These are phyloP conservation scores for Axilococcus clingmanii DNA, from an alignment of 139 green algal species.

Conservation along the genomic window DNA sequence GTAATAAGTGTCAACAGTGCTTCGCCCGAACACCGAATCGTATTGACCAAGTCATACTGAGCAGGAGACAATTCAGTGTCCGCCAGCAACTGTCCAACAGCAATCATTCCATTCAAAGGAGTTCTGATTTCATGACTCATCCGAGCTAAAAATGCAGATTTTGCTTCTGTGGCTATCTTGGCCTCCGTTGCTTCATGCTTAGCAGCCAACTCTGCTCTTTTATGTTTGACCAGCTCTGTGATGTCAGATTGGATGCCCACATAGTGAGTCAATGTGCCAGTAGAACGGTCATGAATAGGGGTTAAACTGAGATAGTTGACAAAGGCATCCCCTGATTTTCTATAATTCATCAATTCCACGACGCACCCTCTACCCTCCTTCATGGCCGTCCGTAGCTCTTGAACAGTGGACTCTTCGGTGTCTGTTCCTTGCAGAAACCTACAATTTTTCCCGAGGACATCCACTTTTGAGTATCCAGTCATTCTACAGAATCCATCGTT, in stretches of 20 bases:
- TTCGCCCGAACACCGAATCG: conserved; percentile 66
- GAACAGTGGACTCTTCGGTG: conserved; percentile 26
- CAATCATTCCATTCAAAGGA: conserved; percentile 91
- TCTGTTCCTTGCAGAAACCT: conserved; percentile 45
- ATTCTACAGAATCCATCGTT: conserved; percentile 69
- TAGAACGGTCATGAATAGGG: conserved; percentile 50
- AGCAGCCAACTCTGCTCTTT: conserved; percentile 48
- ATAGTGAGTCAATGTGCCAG: conserved; percentile 58
- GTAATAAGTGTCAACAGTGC: conserved; percentile 80
- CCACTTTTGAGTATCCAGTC: conserved; percentile 58
- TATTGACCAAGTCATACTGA: conserved; percentile 71
- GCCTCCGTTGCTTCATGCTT: conserved; percentile 51
- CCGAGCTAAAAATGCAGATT: conserved; percentile 82
- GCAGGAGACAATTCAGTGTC: conserved; percentile 44
- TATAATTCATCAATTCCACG: conserved; percentile 58
- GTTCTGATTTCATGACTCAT: conserved; percentile 95
- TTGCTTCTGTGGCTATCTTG: conserved; percentile 68
- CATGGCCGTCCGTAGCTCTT: conserved; percentile 33
- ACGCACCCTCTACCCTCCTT: conserved; percentile 31
- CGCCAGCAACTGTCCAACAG: conserved; percentile 73
- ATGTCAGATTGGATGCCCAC: conserved; percentile 80
- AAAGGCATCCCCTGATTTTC: conserved; percentile 53
- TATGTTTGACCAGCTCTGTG: conserved; percentile 59
- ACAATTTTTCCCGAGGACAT: conserved; percentile 59
- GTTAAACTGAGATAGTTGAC: conserved; percentile 71